Evolutionary conservation across 345 rosid genomes (phyloP).

Genomic region (Salix viminalis): DNA sequence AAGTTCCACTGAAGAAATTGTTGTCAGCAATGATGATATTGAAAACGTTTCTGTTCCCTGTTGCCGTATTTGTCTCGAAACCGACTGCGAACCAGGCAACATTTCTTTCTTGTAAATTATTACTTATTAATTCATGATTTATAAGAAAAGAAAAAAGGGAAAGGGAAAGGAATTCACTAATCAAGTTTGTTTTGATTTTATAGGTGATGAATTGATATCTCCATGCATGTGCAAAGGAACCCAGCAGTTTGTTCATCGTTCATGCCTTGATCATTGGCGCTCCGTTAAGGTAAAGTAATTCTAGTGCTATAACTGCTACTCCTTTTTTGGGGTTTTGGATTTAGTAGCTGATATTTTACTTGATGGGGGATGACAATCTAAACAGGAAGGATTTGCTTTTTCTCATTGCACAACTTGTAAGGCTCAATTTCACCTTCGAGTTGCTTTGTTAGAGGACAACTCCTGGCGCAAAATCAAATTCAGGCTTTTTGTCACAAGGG

Average conservation of each 20-base stretch:
- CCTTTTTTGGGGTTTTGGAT: neutral
- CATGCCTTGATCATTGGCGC: constrained; percentile 90
- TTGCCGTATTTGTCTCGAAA: constrained; percentile 91
- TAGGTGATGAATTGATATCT: constrained; percentile 87
- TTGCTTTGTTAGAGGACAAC: constrained; percentile 66
- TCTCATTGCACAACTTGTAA: constrained; percentile 90
- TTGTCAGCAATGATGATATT: constrained; percentile 41
- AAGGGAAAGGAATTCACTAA: neutral
- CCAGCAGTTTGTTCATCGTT: constrained; percentile 82
- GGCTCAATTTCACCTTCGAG: constrained; percentile 80
- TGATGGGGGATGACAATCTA: neutral
- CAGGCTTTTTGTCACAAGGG: constrained; percentile 92
- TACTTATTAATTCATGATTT: neutral
- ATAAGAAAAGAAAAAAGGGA: neutral
- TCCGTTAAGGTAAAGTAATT: constrained; percentile 49
- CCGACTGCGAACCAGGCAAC: constrained; percentile 65
- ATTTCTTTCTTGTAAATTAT: neutral
- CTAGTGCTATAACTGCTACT: neutral
- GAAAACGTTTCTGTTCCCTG: constrained; percentile 67
- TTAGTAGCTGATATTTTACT: neutral
- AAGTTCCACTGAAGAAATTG: constrained; percentile 51
- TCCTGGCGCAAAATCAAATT: constrained; percentile 87
- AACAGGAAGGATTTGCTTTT: constrained; percentile 92
- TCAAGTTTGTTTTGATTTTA: neutral
- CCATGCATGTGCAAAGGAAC: constrained; percentile 99